Evolutionary conservation across 805 yeast species (phyloP).

Genomic region (Tetrapisispora taiwanensis): DNA sequence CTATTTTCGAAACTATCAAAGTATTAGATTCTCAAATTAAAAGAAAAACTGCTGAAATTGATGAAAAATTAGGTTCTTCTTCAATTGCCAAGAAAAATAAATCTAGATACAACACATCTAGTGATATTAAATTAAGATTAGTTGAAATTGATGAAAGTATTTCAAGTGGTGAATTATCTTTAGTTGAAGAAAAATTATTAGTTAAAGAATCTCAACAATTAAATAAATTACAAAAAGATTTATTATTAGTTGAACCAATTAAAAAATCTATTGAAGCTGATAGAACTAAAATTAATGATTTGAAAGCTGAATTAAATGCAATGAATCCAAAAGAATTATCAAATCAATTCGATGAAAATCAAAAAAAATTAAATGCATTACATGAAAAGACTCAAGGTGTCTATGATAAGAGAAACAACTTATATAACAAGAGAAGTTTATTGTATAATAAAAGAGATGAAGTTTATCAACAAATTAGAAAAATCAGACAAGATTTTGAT

Average conservation of each 20-base stretch:
- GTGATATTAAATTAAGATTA: conserved; percentile 61
- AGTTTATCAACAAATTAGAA: conserved; percentile 54
- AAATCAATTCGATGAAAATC: conserved; percentile 55
- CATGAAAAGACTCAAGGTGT: conserved; percentile 48
- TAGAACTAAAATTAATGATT: conserved; percentile 60
- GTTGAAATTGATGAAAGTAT: conserved; percentile 59
- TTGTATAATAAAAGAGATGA: conserved; percentile 60
- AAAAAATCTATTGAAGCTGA: conserved; percentile 75
- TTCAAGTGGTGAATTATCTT: conserved; percentile 66
- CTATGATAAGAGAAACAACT: conserved; percentile 53
- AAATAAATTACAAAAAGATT: conserved; percentile 72
- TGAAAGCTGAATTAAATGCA: conserved; percentile 56
- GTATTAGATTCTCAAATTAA: conserved; percentile 58
- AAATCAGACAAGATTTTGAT: conserved; percentile 64
- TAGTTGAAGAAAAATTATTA: conserved; percentile 81
- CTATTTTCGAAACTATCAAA: conserved; percentile 56
- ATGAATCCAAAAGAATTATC: conserved; percentile 54
- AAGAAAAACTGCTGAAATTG: conserved; percentile 67
- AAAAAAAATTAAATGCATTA: conserved; percentile 60
- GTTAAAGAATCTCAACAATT: conserved; percentile 79
- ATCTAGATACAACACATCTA: conserved; percentile 47
- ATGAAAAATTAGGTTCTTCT: conserved; percentile 33
- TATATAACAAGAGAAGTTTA: conserved; percentile 56
- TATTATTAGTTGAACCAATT: conserved; percentile 57
- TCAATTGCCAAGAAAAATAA: conserved; percentile 20